phyloP scores from a whole-genome alignment of 208 protist species.

The Crithidia bombi region DNA sequence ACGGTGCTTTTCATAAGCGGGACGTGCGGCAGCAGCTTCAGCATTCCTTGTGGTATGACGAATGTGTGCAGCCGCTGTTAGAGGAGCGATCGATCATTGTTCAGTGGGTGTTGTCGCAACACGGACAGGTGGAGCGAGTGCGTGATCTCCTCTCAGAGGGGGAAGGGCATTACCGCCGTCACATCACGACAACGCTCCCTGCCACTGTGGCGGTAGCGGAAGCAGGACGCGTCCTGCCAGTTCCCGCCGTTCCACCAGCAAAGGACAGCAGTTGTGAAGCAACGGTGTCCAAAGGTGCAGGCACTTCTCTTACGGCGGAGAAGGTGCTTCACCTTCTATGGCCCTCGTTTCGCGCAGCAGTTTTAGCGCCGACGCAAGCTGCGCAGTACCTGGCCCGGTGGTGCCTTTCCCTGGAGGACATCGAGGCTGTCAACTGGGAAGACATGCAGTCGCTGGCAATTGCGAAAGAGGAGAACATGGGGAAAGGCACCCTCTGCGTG shows the following conservation, averaged over 20 bases:
- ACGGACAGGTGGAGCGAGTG: constrained; percentile 2
- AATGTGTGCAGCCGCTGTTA: constrained; percentile 5
- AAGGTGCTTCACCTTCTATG: constrained; percentile 44
- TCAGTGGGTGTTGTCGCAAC: constrained; percentile 15
- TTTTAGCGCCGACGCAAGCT: constrained; percentile 34
- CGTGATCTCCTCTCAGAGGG: constrained; percentile 12
- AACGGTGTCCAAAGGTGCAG: not conserved
- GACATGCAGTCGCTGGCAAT: constrained; percentile 21
- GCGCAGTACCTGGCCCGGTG: constrained; percentile 51
- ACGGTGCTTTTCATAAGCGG: not conserved
- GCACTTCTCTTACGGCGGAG: constrained; percentile 32
- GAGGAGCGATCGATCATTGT: not conserved
- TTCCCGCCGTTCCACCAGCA: constrained; percentile 1
- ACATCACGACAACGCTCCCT: not conserved
- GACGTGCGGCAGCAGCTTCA: not conserved
- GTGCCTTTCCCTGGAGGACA: constrained; percentile 65
- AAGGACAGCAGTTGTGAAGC: not conserved
- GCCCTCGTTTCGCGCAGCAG: constrained; percentile 38
- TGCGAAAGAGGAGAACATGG: not conserved
- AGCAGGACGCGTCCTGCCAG: not conserved
- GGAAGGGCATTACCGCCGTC: constrained; percentile 9
- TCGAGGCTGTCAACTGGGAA: constrained; percentile 53
- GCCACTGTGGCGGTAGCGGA: not conserved
- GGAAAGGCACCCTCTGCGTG: not conserved
- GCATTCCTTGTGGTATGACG: constrained; percentile 9